Conservation (phyloP, 169 alveolate species). For the Plasmodium knowlesi region DNA sequence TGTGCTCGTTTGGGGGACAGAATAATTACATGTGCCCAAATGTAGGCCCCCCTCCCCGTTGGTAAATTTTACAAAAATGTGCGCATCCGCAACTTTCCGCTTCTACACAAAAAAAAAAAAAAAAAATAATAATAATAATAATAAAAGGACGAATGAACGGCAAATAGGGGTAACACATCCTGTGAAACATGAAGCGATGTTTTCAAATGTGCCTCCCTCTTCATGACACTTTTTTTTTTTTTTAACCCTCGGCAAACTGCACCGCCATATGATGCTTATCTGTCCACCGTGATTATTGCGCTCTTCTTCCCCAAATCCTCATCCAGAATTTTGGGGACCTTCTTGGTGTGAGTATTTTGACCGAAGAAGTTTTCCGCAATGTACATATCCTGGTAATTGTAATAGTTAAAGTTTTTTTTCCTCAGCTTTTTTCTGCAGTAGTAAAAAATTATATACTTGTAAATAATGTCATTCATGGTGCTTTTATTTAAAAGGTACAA, state of each 20-base stretch:
- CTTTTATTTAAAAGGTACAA: conserved; percentile 37
- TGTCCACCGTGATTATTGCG: conserved; percentile 36
- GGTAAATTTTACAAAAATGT: too few species aligned
- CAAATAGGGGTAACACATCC: too few species aligned
- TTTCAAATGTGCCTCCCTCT: too few species aligned
- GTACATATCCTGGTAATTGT: conserved; percentile 51
- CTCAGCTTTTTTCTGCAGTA: conserved; percentile 36
- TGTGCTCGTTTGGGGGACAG: background rate
- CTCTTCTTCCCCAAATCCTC: conserved; percentile 47
- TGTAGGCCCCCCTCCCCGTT: background rate
- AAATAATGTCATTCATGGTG: conserved; percentile 39
- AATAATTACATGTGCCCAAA: background rate
- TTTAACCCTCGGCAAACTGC: too few species aligned
- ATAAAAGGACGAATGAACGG: too few species aligned
- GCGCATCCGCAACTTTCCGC: too few species aligned
- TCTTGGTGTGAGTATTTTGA: conserved; percentile 54
- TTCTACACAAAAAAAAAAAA: too few species aligned
- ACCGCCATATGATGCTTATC: too few species aligned
- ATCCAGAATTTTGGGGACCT: conserved; percentile 47
- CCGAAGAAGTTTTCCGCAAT: conserved; percentile 43
- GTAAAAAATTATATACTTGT: conserved; percentile 37
- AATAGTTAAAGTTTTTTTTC: conserved; percentile 51
- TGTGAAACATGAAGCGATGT: too few species aligned
- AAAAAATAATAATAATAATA: too few species aligned
- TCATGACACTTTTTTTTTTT: too few species aligned